Percentiles rank a stretch among this genome's conserved stretches.
Evolutionary conservation across 345 rosid species (phyloP).

Genomic region (Alliaria petiolata): DNA sequence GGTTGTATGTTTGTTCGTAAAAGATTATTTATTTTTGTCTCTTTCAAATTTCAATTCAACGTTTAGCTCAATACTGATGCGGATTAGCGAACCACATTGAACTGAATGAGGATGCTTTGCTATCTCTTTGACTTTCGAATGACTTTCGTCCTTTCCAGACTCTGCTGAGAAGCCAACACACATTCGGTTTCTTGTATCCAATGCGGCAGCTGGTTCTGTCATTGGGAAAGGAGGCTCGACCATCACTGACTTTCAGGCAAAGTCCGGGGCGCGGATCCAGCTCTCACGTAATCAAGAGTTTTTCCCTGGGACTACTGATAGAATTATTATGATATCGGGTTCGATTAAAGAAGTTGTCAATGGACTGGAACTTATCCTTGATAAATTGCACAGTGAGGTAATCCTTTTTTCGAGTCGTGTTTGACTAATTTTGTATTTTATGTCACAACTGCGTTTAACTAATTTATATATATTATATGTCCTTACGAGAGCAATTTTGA

Average conservation of each 20-base stretch:
- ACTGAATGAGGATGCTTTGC: background rate
- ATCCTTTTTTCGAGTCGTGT: slow-evolving; percentile 3
- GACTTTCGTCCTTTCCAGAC: slow-evolving; percentile 33
- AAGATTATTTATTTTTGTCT: background rate
- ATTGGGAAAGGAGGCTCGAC: slow-evolving; percentile 99
- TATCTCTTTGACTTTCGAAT: background rate
- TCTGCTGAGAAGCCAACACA: slow-evolving; percentile 74
- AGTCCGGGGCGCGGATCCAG: slow-evolving; percentile 95
- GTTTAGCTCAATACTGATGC: background rate
- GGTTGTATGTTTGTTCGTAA: background rate
- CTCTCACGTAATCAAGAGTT: slow-evolving; percentile 89
- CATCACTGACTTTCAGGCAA: slow-evolving; percentile 90
- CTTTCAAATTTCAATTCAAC: background rate
- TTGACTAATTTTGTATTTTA: background rate
- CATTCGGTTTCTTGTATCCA: slow-evolving; percentile 87
- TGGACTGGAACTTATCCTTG: slow-evolving; percentile 84
- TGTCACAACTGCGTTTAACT: background rate
- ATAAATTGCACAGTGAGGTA: slow-evolving; percentile 89
- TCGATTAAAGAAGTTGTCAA: slow-evolving; percentile 62
- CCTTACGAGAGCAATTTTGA: background rate
- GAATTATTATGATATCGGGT: slow-evolving; percentile 90
- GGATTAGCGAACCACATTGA: background rate
- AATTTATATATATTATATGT: background rate
- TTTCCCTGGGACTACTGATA: slow-evolving; percentile 93
- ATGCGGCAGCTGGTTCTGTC: slow-evolving; percentile 98